Evolutionary conservation across 768 basidiomycete species (phyloP).

Genomic region (Thelephora ganbajun): DNA sequence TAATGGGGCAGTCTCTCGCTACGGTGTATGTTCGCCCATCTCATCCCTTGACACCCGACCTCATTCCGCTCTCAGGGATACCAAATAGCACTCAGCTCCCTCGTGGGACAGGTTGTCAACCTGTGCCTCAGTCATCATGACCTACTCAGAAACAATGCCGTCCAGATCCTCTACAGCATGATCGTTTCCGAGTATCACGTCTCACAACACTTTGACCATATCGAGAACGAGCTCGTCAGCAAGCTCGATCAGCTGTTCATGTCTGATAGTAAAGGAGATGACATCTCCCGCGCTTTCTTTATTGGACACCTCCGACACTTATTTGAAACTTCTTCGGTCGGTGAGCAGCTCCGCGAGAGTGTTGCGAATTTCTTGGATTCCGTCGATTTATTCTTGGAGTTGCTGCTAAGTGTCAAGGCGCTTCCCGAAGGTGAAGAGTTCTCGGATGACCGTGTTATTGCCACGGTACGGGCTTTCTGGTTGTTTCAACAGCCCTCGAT

Average conservation of each 20-base stretch:
- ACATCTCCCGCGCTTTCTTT: slow-evolving; percentile 87
- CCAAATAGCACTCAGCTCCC: slow-evolving; percentile 66
- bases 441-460: slow-evolving; percentile 88
- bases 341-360: slow-evolving; percentile 62
- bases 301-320: slow-evolving; percentile 78
- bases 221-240: slow-evolving; percentile 87
- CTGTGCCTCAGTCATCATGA: slow-evolving; percentile 94
- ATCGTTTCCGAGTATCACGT: slow-evolving; percentile 86
- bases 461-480: slow-evolving; percentile 40
- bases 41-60: background rate
- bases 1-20: slow-evolving; percentile 42
- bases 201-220: slow-evolving; percentile 71
- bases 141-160: slow-evolving; percentile 76
- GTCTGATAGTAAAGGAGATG: slow-evolving; percentile 83
- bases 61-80: slow-evolving; percentile 42
- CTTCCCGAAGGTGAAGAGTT: slow-evolving; percentile 90
- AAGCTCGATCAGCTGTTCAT: slow-evolving; percentile 86
- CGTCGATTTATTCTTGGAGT: slow-evolving; percentile 84
- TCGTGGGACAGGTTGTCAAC: slow-evolving; percentile 84
- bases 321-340: slow-evolving; percentile 77
- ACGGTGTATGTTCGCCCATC: slow-evolving; percentile 40
- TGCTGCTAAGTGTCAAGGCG: slow-evolving; percentile 75
- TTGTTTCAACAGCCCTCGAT: background rate
- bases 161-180: slow-evolving; percentile 91
- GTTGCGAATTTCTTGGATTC: slow-evolving; percentile 78